Evolutionary conservation across 106 monocot species (phyloP), one percentile per base, ranked within the genome.

Genomic region (Dioscorea alata): DNA sequence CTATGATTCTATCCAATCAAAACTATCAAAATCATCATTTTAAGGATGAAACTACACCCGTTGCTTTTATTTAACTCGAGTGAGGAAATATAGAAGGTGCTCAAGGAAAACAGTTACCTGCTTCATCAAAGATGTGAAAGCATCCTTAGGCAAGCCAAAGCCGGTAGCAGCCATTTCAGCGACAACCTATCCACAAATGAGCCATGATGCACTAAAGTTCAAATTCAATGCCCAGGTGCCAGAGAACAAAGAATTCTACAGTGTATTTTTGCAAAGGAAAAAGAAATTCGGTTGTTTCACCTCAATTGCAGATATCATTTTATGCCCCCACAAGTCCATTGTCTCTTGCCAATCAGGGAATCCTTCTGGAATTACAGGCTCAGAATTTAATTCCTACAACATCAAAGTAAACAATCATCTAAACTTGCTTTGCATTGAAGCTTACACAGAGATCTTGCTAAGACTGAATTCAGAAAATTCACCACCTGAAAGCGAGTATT

Each of bases 151-250:
- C 75, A 96, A 75, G 59, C 91, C 91, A 88, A 96, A 96, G 50
- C 95, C 95, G 67, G 89, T 78, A 70, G 95, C 88, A 75, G 91
- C 86, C 95, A 96, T 96, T 79, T 96, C 88, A 52, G 95, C 91
- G 80, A 91, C 91, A 82, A 74, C 83, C 95, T 93, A 42, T 6
- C 4, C 6, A 42, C 0, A 42, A 42, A 42, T 42, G 42, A 42
- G 42, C 10, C 42, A 42, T 42, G 6, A 10, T 8, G 42, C 42
- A 42, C 42, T 42, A 42, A 42, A 42, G 10, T 42, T 42, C 6
- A 42, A 42, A 42, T 42, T 42, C 10, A 6, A 42, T 42, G 42
- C 4, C 42, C 42, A 42, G 42, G 0, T 42, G 42, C 42, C 10
- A 6, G 42, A 42, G 10, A 42, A 42, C 42, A 42, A 42, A 6